Evolutionary conservation across 805 yeast genomes (phyloP), one percentile per base, ranked within the genome.

Genomic region (Naumovozyma baii): DNA sequence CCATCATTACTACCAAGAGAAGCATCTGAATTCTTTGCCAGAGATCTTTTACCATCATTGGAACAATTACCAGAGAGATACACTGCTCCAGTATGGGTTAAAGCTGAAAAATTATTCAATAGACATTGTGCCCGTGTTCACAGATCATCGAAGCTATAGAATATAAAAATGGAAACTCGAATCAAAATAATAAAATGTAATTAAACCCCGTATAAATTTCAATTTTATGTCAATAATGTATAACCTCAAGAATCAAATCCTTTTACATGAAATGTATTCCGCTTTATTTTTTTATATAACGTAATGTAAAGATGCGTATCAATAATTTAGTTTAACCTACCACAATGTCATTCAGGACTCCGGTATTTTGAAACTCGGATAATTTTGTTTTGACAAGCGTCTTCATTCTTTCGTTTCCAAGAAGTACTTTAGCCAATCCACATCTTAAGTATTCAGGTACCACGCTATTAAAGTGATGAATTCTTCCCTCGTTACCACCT

Each of bases 1-100:
- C 99, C 99, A 31, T 80, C 95, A 7, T 68, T 92, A 59, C 73
- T 92, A 49, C 99, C 99, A 56, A 83, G 98, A 68, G 99, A 92
- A 66, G 83, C 97, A 18, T 86, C 96, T 5, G 98, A 92, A 69
- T 78, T 79, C 47, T 92, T 86, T 66, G 76, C 94, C 33, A 73
- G 67, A 45, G 97, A 92, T 64, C 71, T 92, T 61, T 66, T 92
- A 57, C 98, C 99, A 32, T 83, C 94, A 14, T 72, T 92, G 61
- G 73, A 84, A 63, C 79, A 83, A 60, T 73, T 92, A 54, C 88
- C 94, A 53, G 66, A 85, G 47, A 81, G 96, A 66, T 68, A 77
- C 39, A 68, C 78, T 34, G 82, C 95, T 19, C 86, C 87, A 13
- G 96, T 87, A 18, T 92, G 99, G 99, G 73, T 70, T 28, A 82